Evolutionary conservation across 768 basidiomycete species (phyloP), one percentile per base, ranked within the genome.

Genomic region (Pleurotus cornucopiae): DNA sequence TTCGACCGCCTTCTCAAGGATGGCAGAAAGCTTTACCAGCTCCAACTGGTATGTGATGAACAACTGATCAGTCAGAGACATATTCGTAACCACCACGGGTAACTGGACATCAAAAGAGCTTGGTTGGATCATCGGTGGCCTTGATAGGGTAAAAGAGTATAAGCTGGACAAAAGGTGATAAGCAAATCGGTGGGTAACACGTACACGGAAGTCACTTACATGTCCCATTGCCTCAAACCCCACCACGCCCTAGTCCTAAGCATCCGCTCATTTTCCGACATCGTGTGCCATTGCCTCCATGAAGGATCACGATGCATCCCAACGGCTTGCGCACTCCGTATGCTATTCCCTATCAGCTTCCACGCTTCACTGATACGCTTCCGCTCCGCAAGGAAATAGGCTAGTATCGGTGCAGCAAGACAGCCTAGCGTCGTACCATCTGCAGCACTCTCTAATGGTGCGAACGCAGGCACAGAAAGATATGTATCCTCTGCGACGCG

Each of bases 291-390:
- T 34, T 66, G 61, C 18, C 59, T 63, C 70, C 74, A 74, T 49
- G 66, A 70, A 6, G 75, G 75, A 62, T 78, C 78, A 43, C 71
- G 69, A 56, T 77, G 76, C 67, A 79, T 69, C 1, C 76, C 75
- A 23, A 76, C 69, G 18, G 76, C 69, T 60, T 72, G 64, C 16
- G 75, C 76, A 52, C 66, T 68, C 38, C 74, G 66, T 20, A 77
- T 64, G 11, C 72, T 73, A 46, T 65, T 68, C 3, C 76, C 75
- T n/a, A 72, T 68, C 34, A 78, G 58, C 64, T 76, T 76, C 76
- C 78, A 78, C 2, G 76, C 76, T 58, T 78, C 81, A 58, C 78
- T 81, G 18, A 77, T 70, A 38, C 73, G 72, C 6, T 80, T 80
- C 23, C 73, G 65, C 52, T 77, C 74, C 0, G 76, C 70, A 14